Evolutionary conservation across 768 basidiomycete genomes (phyloP).

Genomic region (Termitomyces sp.): DNA sequence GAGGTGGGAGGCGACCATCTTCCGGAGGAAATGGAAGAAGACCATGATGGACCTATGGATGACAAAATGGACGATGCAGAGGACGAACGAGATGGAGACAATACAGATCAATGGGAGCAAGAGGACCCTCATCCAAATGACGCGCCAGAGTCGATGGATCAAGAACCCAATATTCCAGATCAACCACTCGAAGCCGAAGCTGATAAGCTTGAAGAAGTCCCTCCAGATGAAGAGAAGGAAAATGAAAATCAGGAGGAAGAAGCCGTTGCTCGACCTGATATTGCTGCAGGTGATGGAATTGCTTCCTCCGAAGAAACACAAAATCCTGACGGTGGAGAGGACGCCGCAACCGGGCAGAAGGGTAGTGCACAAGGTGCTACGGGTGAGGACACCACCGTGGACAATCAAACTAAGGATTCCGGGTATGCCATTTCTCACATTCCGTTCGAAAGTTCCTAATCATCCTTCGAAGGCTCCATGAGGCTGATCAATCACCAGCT

Average conservation of each 20-base stretch:
- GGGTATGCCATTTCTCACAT: conserved; percentile 23
- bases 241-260: conserved; percentile 29
- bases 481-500: conserved; percentile 15
- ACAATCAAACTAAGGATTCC: conserved; percentile 27
- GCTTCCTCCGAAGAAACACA: conserved; percentile 27
- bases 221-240: conserved; percentile 25
- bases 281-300: conserved; percentile 38
- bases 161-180: conserved; percentile 16
- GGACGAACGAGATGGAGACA: conserved; percentile 21
- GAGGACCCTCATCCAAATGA: conserved; percentile 22
- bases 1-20: conserved; percentile 27
- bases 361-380: conserved; percentile 25
- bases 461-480: conserved; percentile 12
- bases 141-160: conserved; percentile 25
- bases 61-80: conserved; percentile 30
- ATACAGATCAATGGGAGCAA: conserved; percentile 17
- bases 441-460: background rate
- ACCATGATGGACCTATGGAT: conserved; percentile 28
- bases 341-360: conserved; percentile 26
- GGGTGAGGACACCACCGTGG: conserved; percentile 23
- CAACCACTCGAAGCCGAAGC: conserved; percentile 24
- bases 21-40: conserved; percentile 23
- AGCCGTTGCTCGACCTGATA: conserved; percentile 38
- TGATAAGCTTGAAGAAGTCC: conserved; percentile 20
- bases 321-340: conserved; percentile 26